Base-by-base conservation (phyloP, 2,329 filamentous ascomycete genomes). In the Capronia americana region DNA sequence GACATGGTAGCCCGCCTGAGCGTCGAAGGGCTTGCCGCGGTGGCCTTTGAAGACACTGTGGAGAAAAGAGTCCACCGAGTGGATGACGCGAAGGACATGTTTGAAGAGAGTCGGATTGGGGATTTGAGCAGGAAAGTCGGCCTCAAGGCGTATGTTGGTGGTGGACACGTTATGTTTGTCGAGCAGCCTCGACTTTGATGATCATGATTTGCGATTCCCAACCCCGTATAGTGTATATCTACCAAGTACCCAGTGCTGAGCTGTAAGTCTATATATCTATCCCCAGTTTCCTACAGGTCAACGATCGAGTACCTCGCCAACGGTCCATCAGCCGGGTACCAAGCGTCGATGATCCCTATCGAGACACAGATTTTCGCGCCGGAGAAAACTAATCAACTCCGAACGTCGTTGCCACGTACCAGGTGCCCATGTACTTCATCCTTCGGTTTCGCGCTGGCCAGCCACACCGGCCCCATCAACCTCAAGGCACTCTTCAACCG, bases 141-240 rank as follows among this genome's bases (percentile, higher is more conserved):
- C 7, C 34, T 65, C 12, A 51, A 51, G 32, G 54, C 41, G 20
- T 32, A 51, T 54, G 12, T 32, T 34, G 63, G 48, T 8, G 63
- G 63, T 34, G 46, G 54, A 30, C 46, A 59, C 48, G 57, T 58
- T 23, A 34, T 61, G 57, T 34, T 38, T 14, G 46, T 65, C 57
- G 63, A 65, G 63, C 63, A 65, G 57, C 63, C 63, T 55, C 55
- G 56, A 59, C 57, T 65, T 20, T 63, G 53, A 61, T 41, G 54
- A 38, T 20, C 2, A 41, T 14, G 54, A 57, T 4, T 57, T 20
- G 24, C 11, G 12, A 30, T 30, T 8, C 4, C 4, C 28, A 20
- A 46, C 41, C 41, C 12, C 17, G 41, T 20, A n/a, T 17, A n/a
- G 41, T 14, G 12, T 20, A 46, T 8, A 30, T 30, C 4, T 30